These are phyloP conservation scores for Verticillium albo-atrum DNA, from an alignment of 2,329 filamentous ascomycete species.

Conservation along the genomic window DNA sequence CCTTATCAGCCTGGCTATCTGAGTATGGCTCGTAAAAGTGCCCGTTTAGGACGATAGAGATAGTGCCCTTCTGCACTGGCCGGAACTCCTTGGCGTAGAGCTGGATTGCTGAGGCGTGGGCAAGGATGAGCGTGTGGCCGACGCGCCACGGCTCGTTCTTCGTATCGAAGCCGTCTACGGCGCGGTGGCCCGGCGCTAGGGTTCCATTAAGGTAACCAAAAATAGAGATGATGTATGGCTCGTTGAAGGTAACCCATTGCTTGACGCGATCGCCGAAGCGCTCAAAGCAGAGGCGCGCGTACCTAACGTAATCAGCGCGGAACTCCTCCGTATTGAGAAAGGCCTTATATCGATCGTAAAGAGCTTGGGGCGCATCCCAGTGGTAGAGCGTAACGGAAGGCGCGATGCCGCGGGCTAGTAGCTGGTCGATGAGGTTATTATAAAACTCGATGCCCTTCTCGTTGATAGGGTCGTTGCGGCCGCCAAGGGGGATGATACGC, in stretches of 20 bases:
- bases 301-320: conserved; percentile 73
- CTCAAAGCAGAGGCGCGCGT: conserved; percentile 71
- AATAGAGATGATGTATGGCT: conserved; percentile 81
- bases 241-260: conserved; percentile 88
- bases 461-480: conserved; percentile 77
- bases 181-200: conserved; percentile 79
- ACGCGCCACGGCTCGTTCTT: conserved; percentile 76
- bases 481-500: conserved; percentile 80
- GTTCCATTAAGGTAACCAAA: conserved; percentile 73
- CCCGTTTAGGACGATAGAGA: conserved; percentile 84
- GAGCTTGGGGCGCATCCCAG: conserved; percentile 78
- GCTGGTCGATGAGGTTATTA: conserved; percentile 71
- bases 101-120: conserved; percentile 76
- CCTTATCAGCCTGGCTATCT: conserved; percentile 67
- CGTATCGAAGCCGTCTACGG: conserved; percentile 70
- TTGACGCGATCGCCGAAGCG: conserved; percentile 67
- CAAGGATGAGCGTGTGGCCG: conserved; percentile 74
- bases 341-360: conserved; percentile 78
- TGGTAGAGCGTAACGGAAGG: conserved; percentile 83
- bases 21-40: conserved; percentile 79
- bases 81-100: conserved; percentile 82
- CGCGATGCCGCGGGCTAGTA: conserved; percentile 69
- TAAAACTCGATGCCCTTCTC: conserved; percentile 74
- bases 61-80: conserved; percentile 65
- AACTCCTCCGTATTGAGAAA: conserved; percentile 79